Evolutionary conservation across 805 yeast genomes (phyloP), one percentile per base, ranked within the genome.

Genomic region (Wickerhamomyces sydowiorum): DNA sequence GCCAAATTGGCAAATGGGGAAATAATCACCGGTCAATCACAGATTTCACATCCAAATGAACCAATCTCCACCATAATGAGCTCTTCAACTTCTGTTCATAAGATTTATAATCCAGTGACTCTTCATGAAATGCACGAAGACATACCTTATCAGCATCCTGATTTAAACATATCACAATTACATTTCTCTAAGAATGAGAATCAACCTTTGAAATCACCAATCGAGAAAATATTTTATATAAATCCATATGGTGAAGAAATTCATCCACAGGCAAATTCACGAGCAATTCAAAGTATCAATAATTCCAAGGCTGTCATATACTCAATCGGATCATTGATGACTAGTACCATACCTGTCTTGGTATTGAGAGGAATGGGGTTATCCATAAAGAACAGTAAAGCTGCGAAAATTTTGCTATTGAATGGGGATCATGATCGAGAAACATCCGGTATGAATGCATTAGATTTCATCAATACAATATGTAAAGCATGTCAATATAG

Each of bases 201-300:
- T 27, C 68, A 68, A 1, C 88, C 91, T 1, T 69, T 89, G n/a
- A 69, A 79, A 6, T 76, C 93, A 0, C 90, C 95, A 1, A 80
- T 89, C 9, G 68, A 74, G 21, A 65, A 91, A 28, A 75, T 89
- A 4, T 81, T 79, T 50, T 89, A 90, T 56, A 83, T 89, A 38
- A 86, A 89, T 17, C 90, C 93, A 1, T 86, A 84, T 57, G 96
- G 96, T 1, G 86, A 84, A 52, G 96, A 89, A 56, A 81, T 86
- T 21, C 76, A 78, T 48, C 96, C 96, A 3, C 60, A 67, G 25
- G 89, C 91, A 1, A 82, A 82, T 49, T 61, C 78, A 3, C 65
- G 86, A 37, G 89, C 82, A 0, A 56, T 77, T 2, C 60, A 73
- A 1, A 67, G 74, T 20, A 56, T 88, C 3, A 53, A 67, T 18